Evolutionary conservation across 805 yeast genomes (phyloP).

Genomic region (Yarrowia sp.): DNA sequence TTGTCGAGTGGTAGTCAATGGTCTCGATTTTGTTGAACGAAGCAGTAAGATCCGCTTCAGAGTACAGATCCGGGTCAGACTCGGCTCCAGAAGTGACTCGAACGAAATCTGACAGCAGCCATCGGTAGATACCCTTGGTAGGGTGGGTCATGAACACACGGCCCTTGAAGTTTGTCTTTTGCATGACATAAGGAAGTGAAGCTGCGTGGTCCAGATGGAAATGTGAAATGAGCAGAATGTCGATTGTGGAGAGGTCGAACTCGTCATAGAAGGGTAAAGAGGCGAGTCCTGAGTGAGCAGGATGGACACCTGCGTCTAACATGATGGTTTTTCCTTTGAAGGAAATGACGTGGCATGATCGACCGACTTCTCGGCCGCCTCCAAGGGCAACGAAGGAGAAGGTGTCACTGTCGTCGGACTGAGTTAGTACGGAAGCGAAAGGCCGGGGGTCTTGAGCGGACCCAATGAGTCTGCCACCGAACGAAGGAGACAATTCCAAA

Average conservation of each 20-base stretch:
- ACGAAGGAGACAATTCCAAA: too few species aligned
- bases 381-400: slow-evolving; percentile 87
- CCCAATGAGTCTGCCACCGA: too few species aligned
- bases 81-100: slow-evolving; percentile 69
- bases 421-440: slow-evolving; percentile 1
- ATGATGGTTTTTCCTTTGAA: slow-evolving; percentile 93
- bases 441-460: slow-evolving; percentile 5
- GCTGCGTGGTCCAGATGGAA: slow-evolving; percentile 99
- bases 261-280: slow-evolving; percentile 96
- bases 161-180: slow-evolving; percentile 91
- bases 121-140: slow-evolving; percentile 95
- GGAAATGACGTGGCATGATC: slow-evolving; percentile 91
- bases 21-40: slow-evolving; percentile 93
- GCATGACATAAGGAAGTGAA: slow-evolving; percentile 96
- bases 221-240: slow-evolving; percentile 85
- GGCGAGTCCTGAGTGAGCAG: slow-evolving; percentile 87
- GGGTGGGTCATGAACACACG: slow-evolving; percentile 99
- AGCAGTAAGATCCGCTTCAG: slow-evolving; percentile 86
- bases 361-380: slow-evolving; percentile 98
- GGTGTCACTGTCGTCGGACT: slow-evolving; percentile 49
- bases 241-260: slow-evolving; percentile 86
- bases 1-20: slow-evolving; percentile 92
- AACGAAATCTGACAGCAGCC: slow-evolving; percentile 94
- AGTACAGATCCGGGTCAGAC: slow-evolving; percentile 61
- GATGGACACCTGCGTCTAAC: slow-evolving; percentile 99